Base-by-base conservation (phyloP, 805 yeast species). In the Candida coleopterorum region DNA sequence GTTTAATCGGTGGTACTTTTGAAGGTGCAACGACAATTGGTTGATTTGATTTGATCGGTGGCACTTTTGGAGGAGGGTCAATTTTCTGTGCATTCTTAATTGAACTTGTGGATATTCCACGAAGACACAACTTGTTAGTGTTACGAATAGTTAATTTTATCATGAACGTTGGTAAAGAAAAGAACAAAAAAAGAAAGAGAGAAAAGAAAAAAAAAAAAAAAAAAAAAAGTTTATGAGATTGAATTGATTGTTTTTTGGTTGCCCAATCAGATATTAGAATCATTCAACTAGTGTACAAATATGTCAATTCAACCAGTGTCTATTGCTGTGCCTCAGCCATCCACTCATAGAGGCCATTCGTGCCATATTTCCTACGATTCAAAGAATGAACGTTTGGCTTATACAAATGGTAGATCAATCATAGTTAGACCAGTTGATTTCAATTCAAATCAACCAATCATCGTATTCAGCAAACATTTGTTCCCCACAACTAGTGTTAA, bases 381-480 rank as follows among this genome's bases (percentile, higher is more conserved):
- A 16, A 68, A 71, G 39, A 66, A 81, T 25, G 78, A 84, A 47
- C 63, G 90, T 42, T 65, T 93, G 35, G 94, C 82, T 2, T 93
- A 90, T 53, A 79, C 93, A 9, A 62, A 80, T 43, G 95, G 95
- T 32, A 85, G 85, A 56, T 79, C 90, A 6, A 75, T 90, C 20
- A 75, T 79, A 49, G 65, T 90, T 25, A 74, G 94, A 43, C 74
- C 82, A 2, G 71, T 87, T 33, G 67, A 65, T 30, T 67, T 70
- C 22, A 58, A 66, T n/a, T 77, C 84, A 3, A 37, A 34, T 4
- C 50, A 59, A 4, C 62, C 77, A 9, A 53, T 70, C 1, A 48
- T 44, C n/a, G 95, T 86, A 52, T 90, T 82, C 64, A 74, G 74
- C 8, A 81, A 76, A 32, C 97, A 90, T 59, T 71, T 72, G 24